Conservation (phyloP, 2,329 filamentous ascomycete genomes). For the Fusarium pseudonygamai region DNA sequence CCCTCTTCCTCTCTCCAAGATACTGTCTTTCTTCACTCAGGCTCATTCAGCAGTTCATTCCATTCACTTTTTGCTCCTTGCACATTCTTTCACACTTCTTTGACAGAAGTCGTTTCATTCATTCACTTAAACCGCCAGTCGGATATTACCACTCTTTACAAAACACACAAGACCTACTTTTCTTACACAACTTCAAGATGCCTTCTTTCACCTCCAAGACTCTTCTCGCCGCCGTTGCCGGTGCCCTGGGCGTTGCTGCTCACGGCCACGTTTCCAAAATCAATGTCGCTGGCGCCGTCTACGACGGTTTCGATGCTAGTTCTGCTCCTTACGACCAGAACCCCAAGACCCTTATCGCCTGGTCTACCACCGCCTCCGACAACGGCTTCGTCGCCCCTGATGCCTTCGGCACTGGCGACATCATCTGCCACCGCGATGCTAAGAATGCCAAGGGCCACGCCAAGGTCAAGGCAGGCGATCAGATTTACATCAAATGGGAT, state of each 20-base stretch:
- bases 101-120: constrained; percentile 46
- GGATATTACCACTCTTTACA: constrained; percentile 23
- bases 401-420: constrained; percentile 52
- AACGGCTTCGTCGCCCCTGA: constrained; percentile 61
- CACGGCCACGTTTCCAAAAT: constrained; percentile 45
- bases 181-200: constrained; percentile 36
- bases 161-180: constrained; percentile 6
- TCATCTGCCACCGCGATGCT: constrained; percentile 58
- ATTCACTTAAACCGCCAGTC: constrained; percentile 37
- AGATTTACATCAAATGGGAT: constrained; percentile 54
- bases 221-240: constrained; percentile 40
- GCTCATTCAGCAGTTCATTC: constrained; percentile 44
- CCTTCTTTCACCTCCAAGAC: constrained; percentile 42
- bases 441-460: constrained; percentile 52
- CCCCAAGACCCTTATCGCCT: constrained; percentile 47
- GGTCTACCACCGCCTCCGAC: constrained; percentile 55
- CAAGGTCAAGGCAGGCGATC: constrained; percentile 50
- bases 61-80: constrained; percentile 44
- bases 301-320: constrained; percentile 14
- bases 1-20: not conserved
- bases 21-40: constrained; percentile 22
- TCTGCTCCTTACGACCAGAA: constrained; percentile 32
- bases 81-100: constrained; percentile 43
- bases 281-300: constrained; percentile 40
- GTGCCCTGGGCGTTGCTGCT: constrained; percentile 41